A percentile compares a stretch with the other conserved stretches of the same genome.
These are phyloP conservation scores for Psilocybe cubensis DNA, from an alignment of 768 basidiomycete genomes.

Conservation along the genomic window DNA sequence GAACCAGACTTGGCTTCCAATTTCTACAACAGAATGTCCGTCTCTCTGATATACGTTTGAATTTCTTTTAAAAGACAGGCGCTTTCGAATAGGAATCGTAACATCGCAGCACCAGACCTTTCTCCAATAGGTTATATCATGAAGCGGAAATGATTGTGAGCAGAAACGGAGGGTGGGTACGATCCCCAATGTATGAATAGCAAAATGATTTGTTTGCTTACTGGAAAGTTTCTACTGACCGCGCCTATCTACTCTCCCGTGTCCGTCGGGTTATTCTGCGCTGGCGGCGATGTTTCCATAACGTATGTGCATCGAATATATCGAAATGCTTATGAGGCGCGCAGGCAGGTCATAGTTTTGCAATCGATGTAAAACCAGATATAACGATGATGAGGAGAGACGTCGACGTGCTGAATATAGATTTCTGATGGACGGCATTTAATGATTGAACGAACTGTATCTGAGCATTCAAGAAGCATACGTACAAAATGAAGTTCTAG, in stretches of 20 bases:
- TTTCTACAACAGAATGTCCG: too few species aligned
- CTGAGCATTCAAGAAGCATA: not conserved
- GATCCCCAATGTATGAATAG: not conserved
- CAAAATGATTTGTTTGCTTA: not conserved
- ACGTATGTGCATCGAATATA: not conserved
- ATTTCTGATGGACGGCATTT: constrained; percentile 11
- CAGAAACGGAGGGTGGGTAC: not conserved
- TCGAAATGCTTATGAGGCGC: not conserved
- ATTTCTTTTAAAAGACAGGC: not conserved
- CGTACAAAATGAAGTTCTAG: constrained; percentile 5
- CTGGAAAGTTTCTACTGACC: not conserved
- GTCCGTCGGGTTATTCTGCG: not conserved
- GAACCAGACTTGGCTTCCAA: too few species aligned
- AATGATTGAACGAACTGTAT: constrained; percentile 1
- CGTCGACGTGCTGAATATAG: not conserved
- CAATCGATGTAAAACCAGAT: not conserved
- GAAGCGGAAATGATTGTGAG: constrained; percentile 10
- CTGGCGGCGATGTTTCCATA: not conserved
- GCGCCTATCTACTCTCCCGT: not conserved
- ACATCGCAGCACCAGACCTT: not conserved
- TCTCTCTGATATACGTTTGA: not conserved
- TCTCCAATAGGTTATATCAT: constrained; percentile 7
- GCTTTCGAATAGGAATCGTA: not conserved
- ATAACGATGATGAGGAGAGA: not conserved
- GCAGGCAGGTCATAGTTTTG: not conserved